Evolutionary conservation across 1,139 yeast species (phyloP).

Genomic region (Lipomyces yarrowii): DNA sequence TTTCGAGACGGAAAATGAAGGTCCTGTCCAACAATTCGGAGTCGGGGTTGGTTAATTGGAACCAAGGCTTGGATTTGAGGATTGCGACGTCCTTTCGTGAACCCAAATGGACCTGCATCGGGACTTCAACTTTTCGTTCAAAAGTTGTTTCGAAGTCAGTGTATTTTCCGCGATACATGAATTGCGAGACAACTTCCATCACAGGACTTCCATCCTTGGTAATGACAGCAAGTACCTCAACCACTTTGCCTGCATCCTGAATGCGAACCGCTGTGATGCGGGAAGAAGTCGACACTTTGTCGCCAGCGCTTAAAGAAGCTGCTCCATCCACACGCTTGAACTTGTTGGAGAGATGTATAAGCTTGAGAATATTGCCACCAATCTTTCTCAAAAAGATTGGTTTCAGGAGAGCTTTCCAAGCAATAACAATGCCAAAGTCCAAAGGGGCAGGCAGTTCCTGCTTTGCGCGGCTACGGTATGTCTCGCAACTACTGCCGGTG

Average conservation of each 20-base stretch:
- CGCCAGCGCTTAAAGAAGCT: slow-evolving; percentile 85
- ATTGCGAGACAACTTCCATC: slow-evolving; percentile 92
- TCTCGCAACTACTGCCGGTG: slow-evolving; percentile 95
- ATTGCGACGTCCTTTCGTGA: slow-evolving; percentile 91
- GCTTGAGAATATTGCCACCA: slow-evolving; percentile 92
- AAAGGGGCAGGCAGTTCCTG: slow-evolving; percentile 89
- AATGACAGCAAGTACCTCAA: slow-evolving; percentile 90
- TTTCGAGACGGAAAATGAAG: slow-evolving; percentile 86
- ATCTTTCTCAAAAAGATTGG: slow-evolving; percentile 95
- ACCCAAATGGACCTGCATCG: slow-evolving; percentile 73
- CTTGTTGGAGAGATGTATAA: slow-evolving; percentile 93
- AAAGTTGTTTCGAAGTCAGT: slow-evolving; percentile 88
- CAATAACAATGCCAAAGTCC: slow-evolving; percentile 98
- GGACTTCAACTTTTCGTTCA: slow-evolving; percentile 84
- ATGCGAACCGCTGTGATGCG: slow-evolving; percentile 85
- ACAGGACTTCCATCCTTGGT: slow-evolving; percentile 76
- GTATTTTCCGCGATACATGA: slow-evolving; percentile 94
- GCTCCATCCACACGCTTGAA: slow-evolving; percentile 94
- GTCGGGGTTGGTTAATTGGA: slow-evolving; percentile 70
- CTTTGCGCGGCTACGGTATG: slow-evolving; percentile 87
- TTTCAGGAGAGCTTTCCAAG: slow-evolving; percentile 97
- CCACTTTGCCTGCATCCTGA: slow-evolving; percentile 92
- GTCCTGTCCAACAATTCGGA: slow-evolving; percentile 76
- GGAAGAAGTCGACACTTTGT: slow-evolving; percentile 79
- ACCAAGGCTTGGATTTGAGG: slow-evolving; percentile 95